phyloP scores from a whole-genome alignment of 345 rosid species.

The Salix exigua region DNA sequence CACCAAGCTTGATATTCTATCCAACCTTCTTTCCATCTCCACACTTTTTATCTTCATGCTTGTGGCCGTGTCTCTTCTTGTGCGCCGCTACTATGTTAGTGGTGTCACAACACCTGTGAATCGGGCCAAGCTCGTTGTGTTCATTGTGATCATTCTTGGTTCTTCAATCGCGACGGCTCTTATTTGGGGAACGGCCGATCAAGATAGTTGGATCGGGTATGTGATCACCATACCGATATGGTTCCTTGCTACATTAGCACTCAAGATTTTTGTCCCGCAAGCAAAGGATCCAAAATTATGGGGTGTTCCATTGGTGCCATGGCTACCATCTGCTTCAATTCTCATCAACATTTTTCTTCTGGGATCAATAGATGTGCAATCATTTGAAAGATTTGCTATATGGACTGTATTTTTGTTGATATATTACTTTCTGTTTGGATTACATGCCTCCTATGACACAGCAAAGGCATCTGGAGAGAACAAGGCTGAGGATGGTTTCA shows the following conservation, averaged over 20 bases:
- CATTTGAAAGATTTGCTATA: neutral
- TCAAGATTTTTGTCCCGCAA: slow-evolving; percentile 4
- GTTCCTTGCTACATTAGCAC: slow-evolving; percentile 1
- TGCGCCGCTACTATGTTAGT: slow-evolving; percentile 5
- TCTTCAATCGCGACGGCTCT: slow-evolving; percentile 7
- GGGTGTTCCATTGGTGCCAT: slow-evolving; percentile 14
- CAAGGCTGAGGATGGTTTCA: neutral
- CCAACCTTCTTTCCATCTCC: slow-evolving; percentile 14
- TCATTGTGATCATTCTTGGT: slow-evolving; percentile 1
- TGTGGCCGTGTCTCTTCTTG: slow-evolving; percentile 3
- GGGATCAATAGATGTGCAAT: slow-evolving; percentile 1
- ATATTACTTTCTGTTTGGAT: slow-evolving; percentile 5
- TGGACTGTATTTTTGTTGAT: neutral
- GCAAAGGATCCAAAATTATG: slow-evolving; percentile 11
- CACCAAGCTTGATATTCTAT: slow-evolving; percentile 11
- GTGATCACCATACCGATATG: neutral
- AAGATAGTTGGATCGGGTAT: slow-evolving; percentile 7
- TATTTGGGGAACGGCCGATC: neutral
- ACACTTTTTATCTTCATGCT: slow-evolving; percentile 6
- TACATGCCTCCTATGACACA: slow-evolving; percentile 11
- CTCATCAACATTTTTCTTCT: slow-evolving; percentile 10
- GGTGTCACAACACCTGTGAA: neutral
- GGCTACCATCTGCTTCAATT: slow-evolving; percentile 6
- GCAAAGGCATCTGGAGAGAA: slow-evolving; percentile 8
- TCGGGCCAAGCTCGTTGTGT: neutral